phyloP scores from a whole-genome alignment of 371 early-diverging fungal genomes.

The Saksenaea oblongispora region DNA sequence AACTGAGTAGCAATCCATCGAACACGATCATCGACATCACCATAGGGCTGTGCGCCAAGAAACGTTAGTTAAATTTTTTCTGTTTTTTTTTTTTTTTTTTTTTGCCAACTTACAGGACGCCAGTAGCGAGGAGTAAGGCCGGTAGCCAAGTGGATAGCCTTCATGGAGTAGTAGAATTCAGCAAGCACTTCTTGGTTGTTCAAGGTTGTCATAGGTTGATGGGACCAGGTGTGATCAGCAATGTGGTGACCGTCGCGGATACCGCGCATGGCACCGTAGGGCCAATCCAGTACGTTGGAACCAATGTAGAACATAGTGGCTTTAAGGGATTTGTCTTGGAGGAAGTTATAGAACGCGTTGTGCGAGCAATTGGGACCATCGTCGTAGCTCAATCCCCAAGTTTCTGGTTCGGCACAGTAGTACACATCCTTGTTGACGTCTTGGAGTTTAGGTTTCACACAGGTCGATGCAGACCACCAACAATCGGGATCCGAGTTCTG shows the following conservation, averaged over 20 bases:
- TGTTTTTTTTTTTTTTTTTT: not conserved
- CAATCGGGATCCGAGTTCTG: conserved; percentile 44
- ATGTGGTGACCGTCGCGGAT: conserved; percentile 67
- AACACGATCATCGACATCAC: conserved; percentile 71
- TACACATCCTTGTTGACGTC: conserved; percentile 49
- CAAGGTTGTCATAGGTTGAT: conserved; percentile 64
- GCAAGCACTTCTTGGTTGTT: conserved; percentile 71
- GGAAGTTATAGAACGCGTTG: conserved; percentile 47
- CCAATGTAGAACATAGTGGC: conserved; percentile 77
- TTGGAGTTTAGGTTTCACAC: conserved; percentile 41
- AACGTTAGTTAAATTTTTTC: conserved; percentile 2
- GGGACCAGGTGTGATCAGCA: conserved; percentile 75
- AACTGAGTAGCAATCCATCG: conserved; percentile 60
- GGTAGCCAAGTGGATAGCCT: conserved; percentile 59
- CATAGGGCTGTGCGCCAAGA: conserved; percentile 35
- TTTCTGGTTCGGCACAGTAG: conserved; percentile 49
- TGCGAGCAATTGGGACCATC: conserved; percentile 66
- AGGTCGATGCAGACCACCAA: conserved; percentile 52
- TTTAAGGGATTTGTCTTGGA: conserved; percentile 52
- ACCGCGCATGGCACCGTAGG: conserved; percentile 55
- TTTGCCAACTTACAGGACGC: conserved; percentile 56
- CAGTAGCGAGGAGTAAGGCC: conserved; percentile 52
- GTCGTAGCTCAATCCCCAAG: conserved; percentile 69
- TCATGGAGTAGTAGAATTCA: conserved; percentile 71
- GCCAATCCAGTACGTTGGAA: conserved; percentile 61